Base-by-base conservation (phyloP, 768 basidiomycete genomes). In the Atractiella rhizophila region DNA sequence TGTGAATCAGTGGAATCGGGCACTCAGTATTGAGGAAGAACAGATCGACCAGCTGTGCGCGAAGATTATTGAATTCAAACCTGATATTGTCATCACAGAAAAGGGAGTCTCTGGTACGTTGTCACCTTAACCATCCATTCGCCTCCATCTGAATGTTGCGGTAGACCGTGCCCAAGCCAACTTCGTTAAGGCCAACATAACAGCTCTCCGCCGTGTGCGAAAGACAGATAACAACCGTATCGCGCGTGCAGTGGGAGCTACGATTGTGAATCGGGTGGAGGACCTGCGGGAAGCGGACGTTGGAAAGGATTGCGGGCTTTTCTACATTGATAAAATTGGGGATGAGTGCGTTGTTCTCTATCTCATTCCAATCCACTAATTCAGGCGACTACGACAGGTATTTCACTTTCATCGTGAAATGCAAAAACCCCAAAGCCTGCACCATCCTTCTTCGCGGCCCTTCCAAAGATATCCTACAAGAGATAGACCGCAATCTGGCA, bases 181-280 rank as follows among this genome's bases (percentile, higher is more conserved):
- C 54, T 69, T 96, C 44, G 69, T 71, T 53, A 79, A 79, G 53
- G 68, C 77, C 49, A 76, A 82, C 54, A 71, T 96, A 44, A 77
- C 83, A n/a, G 79, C 81, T 24, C 68, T 96, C 46, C 78, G 91
- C 30, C 76, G 91, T n/a, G 85, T 96, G 9, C 76, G 91, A 56
- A 98, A 96, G 60, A 85, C 83, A 3, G 91, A 98, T 60, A 94
- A 96, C 65, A 98, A 96, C 61, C 79, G 91, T 33, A 80, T 96
- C 48, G 91, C 91, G 0, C 74, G 91, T 20, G 86, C 85, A 1
- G 74, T 80, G 28, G 85, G 85, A 19, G 88, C 81, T 1, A 94
- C 83, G 24, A 94, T 98, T 59, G 81, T 98, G 46, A 96, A 96
- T 62, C 73, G 86, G 13, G 67, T 85, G 18, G 91, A 98, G 56